phyloP scores from a whole-genome alignment of 768 basidiomycete genomes.

The Favolaschia claudopus region DNA sequence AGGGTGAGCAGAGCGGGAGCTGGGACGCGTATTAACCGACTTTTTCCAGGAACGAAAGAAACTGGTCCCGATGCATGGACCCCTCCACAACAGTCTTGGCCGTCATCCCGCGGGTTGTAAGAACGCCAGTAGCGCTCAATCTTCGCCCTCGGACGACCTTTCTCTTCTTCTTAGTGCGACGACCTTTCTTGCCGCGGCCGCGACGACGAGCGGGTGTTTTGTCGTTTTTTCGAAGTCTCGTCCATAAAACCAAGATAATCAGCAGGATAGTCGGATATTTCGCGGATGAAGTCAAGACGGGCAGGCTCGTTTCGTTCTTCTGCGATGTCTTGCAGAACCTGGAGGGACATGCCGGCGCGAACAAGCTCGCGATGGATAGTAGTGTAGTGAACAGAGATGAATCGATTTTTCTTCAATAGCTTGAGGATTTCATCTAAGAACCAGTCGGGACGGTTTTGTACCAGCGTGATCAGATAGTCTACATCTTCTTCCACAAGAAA shows the following conservation, averaged over 20 bases:
- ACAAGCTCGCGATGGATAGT: constrained; percentile 40
- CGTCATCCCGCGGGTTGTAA: neutral
- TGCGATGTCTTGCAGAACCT: constrained; percentile 40
- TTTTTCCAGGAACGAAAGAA: neutral
- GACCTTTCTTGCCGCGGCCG: constrained; percentile 25
- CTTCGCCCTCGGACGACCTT: neutral
- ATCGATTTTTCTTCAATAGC: constrained; percentile 36
- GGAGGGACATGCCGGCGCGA: constrained; percentile 32
- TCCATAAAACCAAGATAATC: constrained; percentile 45
- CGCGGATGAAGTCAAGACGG: constrained; percentile 31
- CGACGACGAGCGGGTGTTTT: constrained; percentile 24
- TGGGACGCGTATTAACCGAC: neutral
- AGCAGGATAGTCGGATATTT: constrained; percentile 36
- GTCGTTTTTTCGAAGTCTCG: constrained; percentile 43
- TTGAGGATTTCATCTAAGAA: constrained; percentile 42
- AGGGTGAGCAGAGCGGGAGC: constrained; percentile 3
- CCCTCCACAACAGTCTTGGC: constrained; percentile 2
- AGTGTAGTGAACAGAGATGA: constrained; percentile 41
- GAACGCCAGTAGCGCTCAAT: neutral
- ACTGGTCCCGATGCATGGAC: constrained; percentile 8
- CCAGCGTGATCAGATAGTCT: constrained; percentile 27
- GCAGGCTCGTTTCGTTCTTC: constrained; percentile 37
- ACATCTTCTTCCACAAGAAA: constrained; percentile 27
- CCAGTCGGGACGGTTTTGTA: constrained; percentile 34
- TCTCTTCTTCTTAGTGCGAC: neutral